These are phyloP conservation scores for Termitomyces sp. DNA, from an alignment of 768 basidiomycete species.

Conservation along the genomic window DNA sequence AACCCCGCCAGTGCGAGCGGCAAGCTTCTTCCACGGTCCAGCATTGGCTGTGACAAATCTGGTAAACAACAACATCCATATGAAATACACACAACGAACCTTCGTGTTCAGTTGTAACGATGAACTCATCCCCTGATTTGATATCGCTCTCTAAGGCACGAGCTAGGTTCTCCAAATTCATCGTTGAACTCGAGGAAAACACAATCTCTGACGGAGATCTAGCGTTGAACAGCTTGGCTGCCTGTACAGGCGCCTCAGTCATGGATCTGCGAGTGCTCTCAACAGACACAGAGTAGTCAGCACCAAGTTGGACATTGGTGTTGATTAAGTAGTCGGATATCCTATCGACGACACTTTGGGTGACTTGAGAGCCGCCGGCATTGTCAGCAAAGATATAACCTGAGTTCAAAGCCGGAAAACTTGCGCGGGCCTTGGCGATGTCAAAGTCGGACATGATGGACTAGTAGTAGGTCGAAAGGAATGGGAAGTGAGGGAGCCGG, in stretches of 20 bases:
- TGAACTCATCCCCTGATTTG: constrained; percentile 64
- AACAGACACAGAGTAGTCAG: constrained; percentile 61
- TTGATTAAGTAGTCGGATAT: constrained; percentile 68
- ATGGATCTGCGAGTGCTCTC: constrained; percentile 49
- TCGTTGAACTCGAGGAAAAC: constrained; percentile 65
- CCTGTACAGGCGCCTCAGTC: constrained; percentile 47
- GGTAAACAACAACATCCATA: not conserved
- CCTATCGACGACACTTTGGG: constrained; percentile 52
- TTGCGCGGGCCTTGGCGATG: constrained; percentile 52
- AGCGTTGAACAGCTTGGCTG: constrained; percentile 64
- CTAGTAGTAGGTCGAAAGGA: too few relatives aligned
- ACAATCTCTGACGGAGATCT: constrained; percentile 60
- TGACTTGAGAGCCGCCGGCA: constrained; percentile 70
- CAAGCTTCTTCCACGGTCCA: constrained; percentile 77
- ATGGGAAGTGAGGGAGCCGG: too few relatives aligned
- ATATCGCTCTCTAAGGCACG: constrained; percentile 58
- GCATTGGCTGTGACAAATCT: constrained; percentile 52
- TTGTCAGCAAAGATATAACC: constrained; percentile 75
- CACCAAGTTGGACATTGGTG: constrained; percentile 75
- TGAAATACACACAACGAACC: constrained; percentile 34
- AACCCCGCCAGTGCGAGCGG: constrained; percentile 49
- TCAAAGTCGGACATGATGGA: constrained; percentile 35
- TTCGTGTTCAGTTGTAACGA: constrained; percentile 81
- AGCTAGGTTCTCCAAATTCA: constrained; percentile 69
- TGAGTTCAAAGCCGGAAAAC: constrained; percentile 60